These are phyloP conservation scores for Coemansia furcata DNA, from an alignment of 192 early-diverging fungal genomes.

Conservation along the genomic window DNA sequence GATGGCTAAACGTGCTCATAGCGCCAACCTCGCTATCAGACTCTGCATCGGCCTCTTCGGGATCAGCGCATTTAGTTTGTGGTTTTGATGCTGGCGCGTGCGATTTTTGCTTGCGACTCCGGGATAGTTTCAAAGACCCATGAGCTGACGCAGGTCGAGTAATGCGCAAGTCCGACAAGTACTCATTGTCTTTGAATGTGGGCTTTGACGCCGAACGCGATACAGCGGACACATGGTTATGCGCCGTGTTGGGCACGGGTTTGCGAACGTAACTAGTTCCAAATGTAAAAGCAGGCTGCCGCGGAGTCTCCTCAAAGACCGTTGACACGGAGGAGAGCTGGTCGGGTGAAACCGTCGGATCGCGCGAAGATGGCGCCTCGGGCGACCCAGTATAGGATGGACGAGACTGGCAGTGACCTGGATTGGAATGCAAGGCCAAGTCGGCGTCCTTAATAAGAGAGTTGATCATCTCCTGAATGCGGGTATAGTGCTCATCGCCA, in stretches of 20 bases:
- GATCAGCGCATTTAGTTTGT: conserved; percentile 7
- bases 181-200: not conserved
- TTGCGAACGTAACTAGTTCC: not conserved
- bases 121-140: not conserved
- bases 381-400: conserved; percentile 6
- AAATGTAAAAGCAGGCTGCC: not conserved
- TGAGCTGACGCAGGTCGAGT: conserved; percentile 4
- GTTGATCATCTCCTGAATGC: conserved; percentile 50
- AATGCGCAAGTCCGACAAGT: not conserved
- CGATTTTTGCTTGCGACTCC: conserved; percentile 7
- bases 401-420: conserved; percentile 6
- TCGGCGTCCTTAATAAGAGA: conserved; percentile 49
- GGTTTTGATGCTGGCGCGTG: not conserved
- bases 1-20: not conserved
- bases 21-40: conserved; percentile 30
- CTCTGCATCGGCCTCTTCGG: conserved; percentile 40
- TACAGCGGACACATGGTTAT: not conserved
- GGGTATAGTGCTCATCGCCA: conserved; percentile 44
- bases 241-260: not conserved
- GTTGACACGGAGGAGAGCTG: conserved; percentile 19
- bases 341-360: conserved; percentile 8
- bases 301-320: conserved; percentile 23
- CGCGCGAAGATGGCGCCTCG: not conserved
- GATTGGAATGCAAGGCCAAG: conserved; percentile 36
- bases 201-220: not conserved